phyloP scores from a whole-genome alignment of 768 basidiomycete species.

The Lentinula edodes region DNA sequence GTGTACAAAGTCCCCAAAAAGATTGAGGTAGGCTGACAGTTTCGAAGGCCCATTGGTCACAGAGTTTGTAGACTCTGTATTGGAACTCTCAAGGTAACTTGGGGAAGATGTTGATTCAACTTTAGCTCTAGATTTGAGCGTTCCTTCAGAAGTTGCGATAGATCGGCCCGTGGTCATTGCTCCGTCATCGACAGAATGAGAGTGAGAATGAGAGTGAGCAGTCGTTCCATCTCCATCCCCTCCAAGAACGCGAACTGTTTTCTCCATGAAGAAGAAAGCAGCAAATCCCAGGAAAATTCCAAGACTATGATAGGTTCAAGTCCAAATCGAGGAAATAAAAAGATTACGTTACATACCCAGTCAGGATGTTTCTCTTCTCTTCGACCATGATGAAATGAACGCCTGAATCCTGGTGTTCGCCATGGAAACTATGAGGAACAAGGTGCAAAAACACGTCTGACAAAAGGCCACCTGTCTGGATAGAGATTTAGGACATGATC shows the following conservation, averaged over 20 bases:
- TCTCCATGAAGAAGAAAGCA: conserved; percentile 91
- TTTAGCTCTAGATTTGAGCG: conserved; percentile 29
- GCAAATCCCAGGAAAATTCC: conserved; percentile 86
- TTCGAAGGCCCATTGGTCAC: conserved; percentile 58
- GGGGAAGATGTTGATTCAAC: conserved; percentile 21
- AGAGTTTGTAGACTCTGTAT: conserved; percentile 15
- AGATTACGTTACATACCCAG: conserved; percentile 52
- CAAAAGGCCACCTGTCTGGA: conserved; percentile 80
- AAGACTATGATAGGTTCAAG: conserved; percentile 36
- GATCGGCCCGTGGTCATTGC: conserved; percentile 45
- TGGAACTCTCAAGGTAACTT: background rate
- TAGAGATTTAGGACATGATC: conserved; percentile 14
- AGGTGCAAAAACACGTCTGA: conserved; percentile 93
- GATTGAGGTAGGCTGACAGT: conserved; percentile 86
- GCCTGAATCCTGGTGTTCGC: conserved; percentile 69
- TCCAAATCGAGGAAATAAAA: background rate
- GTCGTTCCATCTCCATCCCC: conserved; percentile 47
- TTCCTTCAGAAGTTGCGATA: conserved; percentile 32
- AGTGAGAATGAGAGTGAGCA: conserved; percentile 60
- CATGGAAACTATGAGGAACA: conserved; percentile 89
- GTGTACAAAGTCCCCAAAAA: conserved; percentile 91
- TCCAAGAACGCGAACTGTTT: conserved; percentile 77
- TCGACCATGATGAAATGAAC: conserved; percentile 82
- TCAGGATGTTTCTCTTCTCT: conserved; percentile 85
- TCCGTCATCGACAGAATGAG: conserved; percentile 34